phyloP scores from a whole-genome alignment of 2,329 filamentous ascomycete genomes.

The Teratosphaeria destructans region DNA sequence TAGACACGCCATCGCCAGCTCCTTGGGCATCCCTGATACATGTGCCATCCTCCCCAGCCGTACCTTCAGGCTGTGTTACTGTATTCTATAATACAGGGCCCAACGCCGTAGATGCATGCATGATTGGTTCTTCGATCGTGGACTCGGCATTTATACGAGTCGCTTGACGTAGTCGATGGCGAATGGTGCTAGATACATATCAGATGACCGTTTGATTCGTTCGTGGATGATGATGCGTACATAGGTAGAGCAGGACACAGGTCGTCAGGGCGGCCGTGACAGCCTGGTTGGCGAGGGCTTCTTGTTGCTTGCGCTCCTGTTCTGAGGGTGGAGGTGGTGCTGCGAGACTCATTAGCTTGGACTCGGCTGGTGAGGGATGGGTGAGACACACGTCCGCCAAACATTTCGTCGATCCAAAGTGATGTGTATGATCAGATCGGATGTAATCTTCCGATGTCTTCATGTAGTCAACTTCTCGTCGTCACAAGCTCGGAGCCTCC shows the following conservation, averaged over 20 bases:
- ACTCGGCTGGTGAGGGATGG: neutral
- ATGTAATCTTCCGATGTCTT: neutral
- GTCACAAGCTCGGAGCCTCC: neutral
- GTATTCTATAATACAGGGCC: neutral
- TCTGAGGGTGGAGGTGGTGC: slow-evolving; percentile 60
- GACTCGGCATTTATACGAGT: slow-evolving; percentile 26
- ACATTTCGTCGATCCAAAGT: slow-evolving; percentile 10
- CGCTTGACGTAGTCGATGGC: slow-evolving; percentile 45
- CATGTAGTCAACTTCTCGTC: neutral
- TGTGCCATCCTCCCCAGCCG: neutral
- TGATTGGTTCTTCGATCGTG: neutral
- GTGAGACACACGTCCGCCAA: slow-evolving; percentile 16
- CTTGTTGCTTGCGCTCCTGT: slow-evolving; percentile 58
- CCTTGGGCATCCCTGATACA: neutral
- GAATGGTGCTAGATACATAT: slow-evolving; percentile 39
- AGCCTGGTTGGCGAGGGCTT: slow-evolving; percentile 56
- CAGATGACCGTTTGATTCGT: neutral
- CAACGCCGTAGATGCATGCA: neutral
- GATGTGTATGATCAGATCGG: neutral
- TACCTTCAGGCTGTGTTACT: neutral
- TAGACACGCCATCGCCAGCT: neutral
- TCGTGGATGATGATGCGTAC: slow-evolving; percentile 37
- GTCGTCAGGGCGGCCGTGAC: slow-evolving; percentile 57
- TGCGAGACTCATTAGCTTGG: slow-evolving; percentile 22
- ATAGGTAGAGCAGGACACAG: slow-evolving; percentile 62